These are phyloP conservation scores for Testicularia cyperi DNA, from an alignment of 1,284 basidiomycete species.

Conservation along the genomic window DNA sequence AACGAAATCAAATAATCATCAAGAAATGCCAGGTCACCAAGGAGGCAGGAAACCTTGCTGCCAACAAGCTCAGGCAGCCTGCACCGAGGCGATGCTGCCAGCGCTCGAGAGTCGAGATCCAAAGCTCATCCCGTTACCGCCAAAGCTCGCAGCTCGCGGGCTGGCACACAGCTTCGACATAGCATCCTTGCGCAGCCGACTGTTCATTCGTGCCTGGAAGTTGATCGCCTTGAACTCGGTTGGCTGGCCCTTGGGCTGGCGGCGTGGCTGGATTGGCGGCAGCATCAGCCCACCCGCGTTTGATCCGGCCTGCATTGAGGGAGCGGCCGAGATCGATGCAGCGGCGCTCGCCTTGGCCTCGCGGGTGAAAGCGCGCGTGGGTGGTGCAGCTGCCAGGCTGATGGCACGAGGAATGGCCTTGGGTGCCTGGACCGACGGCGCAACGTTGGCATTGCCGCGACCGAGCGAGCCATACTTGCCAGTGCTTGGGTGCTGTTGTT, in stretches of 20 bases:
- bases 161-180: constrained; percentile 53
- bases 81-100: constrained; percentile 17
- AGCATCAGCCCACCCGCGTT: constrained; percentile 4
- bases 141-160: constrained; percentile 44
- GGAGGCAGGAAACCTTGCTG: neutral
- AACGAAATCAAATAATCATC: no score
- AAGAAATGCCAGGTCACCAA: neutral
- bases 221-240: constrained; percentile 50
- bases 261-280: constrained; percentile 40
- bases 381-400: constrained; percentile 36
- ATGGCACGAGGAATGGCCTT: constrained; percentile 38
- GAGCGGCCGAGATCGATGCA: no score
- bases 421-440: constrained; percentile 25
- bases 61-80: constrained; percentile 7
- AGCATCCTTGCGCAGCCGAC: constrained; percentile 48
- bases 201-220: constrained; percentile 48
- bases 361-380: constrained; percentile 26
- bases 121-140: constrained; percentile 36
- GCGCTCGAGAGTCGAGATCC: constrained; percentile 26
- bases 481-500: no score
- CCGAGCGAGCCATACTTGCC: constrained; percentile 16
- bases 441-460: constrained; percentile 8
- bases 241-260: constrained; percentile 52
- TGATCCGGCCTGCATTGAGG: neutral
- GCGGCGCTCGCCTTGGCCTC: constrained; percentile 17